phyloP scores from a whole-genome alignment of 257 asterid species.

The Voacanga thouarsii region DNA sequence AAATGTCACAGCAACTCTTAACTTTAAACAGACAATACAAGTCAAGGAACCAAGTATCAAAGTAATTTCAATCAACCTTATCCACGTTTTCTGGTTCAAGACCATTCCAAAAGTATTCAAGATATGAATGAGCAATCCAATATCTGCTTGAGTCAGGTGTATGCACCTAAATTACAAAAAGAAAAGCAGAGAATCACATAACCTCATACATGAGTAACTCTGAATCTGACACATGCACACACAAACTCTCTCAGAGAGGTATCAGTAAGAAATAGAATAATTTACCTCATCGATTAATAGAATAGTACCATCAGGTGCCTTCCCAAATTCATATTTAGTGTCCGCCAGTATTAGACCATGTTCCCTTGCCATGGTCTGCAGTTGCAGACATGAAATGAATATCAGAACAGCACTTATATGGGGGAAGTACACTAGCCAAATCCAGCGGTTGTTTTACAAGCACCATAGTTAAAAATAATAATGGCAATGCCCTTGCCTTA shows the following conservation, averaged over 20 bases:
- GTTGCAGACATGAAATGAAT: conserved; percentile 1
- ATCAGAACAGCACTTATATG: neutral
- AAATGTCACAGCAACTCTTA: neutral
- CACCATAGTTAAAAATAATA: neutral
- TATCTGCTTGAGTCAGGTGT: conserved; percentile 98
- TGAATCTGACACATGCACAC: neutral
- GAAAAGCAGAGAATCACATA: neutral
- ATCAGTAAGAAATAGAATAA: neutral
- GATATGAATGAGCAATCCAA: conserved; percentile 76
- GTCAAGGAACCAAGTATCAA: neutral
- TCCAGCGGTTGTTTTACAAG: neutral
- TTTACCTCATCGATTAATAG: conserved; percentile 82
- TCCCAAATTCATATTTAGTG: conserved; percentile 96
- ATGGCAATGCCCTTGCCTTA: neutral
- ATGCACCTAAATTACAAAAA: conserved; percentile 56
- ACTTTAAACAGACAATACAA: neutral
- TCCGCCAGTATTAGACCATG: conserved; percentile 90
- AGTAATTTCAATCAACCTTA: conserved; percentile 50
- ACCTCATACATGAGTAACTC: neutral
- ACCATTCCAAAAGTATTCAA: conserved; percentile 59
- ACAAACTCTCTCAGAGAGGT: neutral
- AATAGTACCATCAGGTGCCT: conserved; percentile 76
- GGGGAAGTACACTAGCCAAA: neutral
- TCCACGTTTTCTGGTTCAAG: conserved; percentile 95
- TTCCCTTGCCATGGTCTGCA: conserved; percentile 64